Percentiles rank a stretch among this genome's conserved stretches.
phyloP scores from a whole-genome alignment of 2,329 filamentous ascomycete genomes.

The Colletotrichum sp. region DNA sequence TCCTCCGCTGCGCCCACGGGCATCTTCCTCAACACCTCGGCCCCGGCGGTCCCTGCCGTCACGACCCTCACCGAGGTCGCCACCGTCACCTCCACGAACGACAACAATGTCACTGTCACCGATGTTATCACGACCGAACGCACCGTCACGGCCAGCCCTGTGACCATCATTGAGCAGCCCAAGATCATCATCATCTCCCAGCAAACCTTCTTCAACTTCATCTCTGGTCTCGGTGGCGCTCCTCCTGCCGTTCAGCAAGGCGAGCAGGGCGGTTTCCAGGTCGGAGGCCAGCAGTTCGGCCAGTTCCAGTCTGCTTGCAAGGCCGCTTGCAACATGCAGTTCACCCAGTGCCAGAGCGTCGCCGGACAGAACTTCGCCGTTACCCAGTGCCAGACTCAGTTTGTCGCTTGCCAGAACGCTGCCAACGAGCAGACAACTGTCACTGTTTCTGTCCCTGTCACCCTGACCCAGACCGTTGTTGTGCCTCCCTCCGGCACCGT shows the following conservation, averaged over 20 bases:
- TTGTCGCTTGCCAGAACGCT: conserved; percentile 18
- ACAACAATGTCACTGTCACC: conserved; percentile 16
- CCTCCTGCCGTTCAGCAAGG: conserved; percentile 13
- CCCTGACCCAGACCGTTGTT: conserved; percentile 21
- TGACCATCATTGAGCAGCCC: conserved; percentile 12
- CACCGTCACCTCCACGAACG: conserved; percentile 1
- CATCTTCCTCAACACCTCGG: conserved; percentile 18
- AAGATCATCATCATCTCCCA: conserved; percentile 21
- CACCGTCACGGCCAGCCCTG: conserved; percentile 12
- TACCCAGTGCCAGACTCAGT: conserved; percentile 23
- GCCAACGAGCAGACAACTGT: conserved; percentile 12
- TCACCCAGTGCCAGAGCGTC: conserved; percentile 21
- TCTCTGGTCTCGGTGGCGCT: conserved; percentile 19
- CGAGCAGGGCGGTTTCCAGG: conserved; percentile 20
- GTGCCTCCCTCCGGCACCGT: conserved; percentile 7
- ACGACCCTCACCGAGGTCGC: conserved; percentile 10
- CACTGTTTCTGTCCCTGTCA: conserved; percentile 20
- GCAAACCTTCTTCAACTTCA: conserved; percentile 21
- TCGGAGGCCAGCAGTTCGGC: conserved; percentile 17
- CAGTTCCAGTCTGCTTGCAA: conserved; percentile 20
- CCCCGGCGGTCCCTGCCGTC: conserved; percentile 4
- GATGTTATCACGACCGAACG: conserved; percentile 16
- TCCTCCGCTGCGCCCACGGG: neutral
- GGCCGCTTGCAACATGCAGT: conserved; percentile 21
- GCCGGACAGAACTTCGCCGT: conserved; percentile 19